Percentiles rank a stretch among this genome's conserved stretches.
phyloP scores from a whole-genome alignment of 768 basidiomycete genomes.

The Termitomyces sp. region DNA sequence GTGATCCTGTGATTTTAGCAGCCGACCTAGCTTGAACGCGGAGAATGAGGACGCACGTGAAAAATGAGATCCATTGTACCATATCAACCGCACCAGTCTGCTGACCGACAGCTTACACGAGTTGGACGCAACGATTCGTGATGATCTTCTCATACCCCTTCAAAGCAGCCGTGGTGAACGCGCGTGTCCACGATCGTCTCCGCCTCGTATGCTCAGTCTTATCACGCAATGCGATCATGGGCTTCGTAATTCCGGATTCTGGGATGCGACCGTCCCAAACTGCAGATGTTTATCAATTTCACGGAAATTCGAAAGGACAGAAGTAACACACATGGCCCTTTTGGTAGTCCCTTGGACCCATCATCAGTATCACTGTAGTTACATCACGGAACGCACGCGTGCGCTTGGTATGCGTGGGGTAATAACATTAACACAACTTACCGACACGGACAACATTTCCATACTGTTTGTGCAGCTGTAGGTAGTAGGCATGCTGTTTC shows the following conservation, averaged over 20 bases:
- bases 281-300: conserved; percentile 15
- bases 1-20: not conserved
- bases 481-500: conserved; percentile 43
- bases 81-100: conserved; percentile 27
- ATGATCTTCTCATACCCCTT: conserved; percentile 43
- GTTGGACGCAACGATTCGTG: conserved; percentile 31
- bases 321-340: conserved; percentile 46
- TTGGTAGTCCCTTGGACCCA: conserved; percentile 52
- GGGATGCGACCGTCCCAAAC: conserved; percentile 52
- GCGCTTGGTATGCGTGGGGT: no score
- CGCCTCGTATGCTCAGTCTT: conserved; percentile 41
- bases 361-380: conserved; percentile 38
- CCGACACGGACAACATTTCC: conserved; percentile 59
- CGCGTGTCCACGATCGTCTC: conserved; percentile 48
- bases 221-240: conserved; percentile 34
- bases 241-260: conserved; percentile 30
- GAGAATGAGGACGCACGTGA: conserved; percentile 27
- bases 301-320: not conserved
- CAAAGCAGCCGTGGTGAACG: conserved; percentile 40
- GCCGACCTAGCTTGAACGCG: not conserved
- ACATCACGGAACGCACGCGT: conserved; percentile 29
- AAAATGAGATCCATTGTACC: conserved; percentile 34
- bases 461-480: conserved; percentile 47
- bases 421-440: no score
- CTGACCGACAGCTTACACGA: conserved; percentile 32